Conservation (phyloP, 2,329 filamentous ascomycete species). For the Xylaria polymorpha region DNA sequence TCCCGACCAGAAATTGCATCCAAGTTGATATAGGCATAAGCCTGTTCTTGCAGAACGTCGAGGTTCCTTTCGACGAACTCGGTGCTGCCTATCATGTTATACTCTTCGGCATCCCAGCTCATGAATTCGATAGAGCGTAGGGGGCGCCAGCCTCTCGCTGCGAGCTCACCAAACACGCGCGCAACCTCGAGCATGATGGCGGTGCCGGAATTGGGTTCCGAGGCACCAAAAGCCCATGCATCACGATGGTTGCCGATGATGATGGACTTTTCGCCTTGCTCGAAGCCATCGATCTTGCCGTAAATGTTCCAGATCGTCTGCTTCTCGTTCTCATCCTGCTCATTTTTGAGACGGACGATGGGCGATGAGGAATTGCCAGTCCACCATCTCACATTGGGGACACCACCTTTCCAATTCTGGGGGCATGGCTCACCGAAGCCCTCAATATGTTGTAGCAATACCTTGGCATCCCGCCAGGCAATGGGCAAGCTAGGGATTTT, state of each 20-base stretch:
- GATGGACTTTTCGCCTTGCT: conserved; percentile 84
- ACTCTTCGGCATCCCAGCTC: conserved; percentile 94
- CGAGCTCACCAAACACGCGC: conserved; percentile 83
- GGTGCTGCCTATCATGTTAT: conserved; percentile 93
- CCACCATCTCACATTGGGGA: conserved; percentile 86
- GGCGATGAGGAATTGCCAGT: conserved; percentile 82
- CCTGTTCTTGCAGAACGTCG: conserved; percentile 76
- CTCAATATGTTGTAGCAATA: conserved; percentile 78
- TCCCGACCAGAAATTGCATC: conserved; percentile 80
- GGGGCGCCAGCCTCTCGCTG: conserved; percentile 84
- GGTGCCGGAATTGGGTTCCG: conserved; percentile 87
- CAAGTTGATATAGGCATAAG: conserved; percentile 90
- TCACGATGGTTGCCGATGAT: conserved; percentile 95
- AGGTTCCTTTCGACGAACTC: conserved; percentile 92
- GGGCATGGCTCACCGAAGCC: conserved; percentile 78
- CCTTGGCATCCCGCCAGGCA: conserved; percentile 88
- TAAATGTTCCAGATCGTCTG: conserved; percentile 95
- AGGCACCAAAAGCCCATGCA: conserved; percentile 88
- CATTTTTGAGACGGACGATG: conserved; percentile 82
- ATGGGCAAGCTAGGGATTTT: conserved; percentile 91
- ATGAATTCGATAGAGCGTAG: conserved; percentile 96
- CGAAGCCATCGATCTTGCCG: conserved; percentile 83
- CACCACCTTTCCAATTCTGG: conserved; percentile 78
- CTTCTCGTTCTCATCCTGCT: conserved; percentile 84
- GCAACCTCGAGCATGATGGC: conserved; percentile 92